A percentile compares a stretch with the other conserved stretches of the same genome.
Conservation (phyloP, 108 stramenopile species). For the Nannochloropsis granulata region DNA sequence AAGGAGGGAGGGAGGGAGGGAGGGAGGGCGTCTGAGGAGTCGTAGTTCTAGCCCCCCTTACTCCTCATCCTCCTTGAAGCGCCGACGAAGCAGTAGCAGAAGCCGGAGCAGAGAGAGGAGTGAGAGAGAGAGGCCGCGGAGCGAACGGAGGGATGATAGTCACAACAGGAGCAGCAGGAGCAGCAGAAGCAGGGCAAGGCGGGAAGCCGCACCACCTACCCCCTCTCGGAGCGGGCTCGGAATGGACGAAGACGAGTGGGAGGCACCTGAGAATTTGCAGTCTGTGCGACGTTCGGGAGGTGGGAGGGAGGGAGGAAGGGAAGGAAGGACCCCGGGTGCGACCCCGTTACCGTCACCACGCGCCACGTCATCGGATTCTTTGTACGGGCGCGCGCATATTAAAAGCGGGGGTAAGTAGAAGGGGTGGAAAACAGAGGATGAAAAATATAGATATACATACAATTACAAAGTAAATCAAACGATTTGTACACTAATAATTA, state of each 20-base stretch:
- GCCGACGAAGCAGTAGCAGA: not conserved
- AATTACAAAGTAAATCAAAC: too few relatives aligned
- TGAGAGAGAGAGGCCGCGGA: not conserved
- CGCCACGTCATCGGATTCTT: not conserved
- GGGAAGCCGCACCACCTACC: not conserved
- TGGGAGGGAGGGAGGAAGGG: too few relatives aligned
- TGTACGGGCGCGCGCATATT: not conserved
- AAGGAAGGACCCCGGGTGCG: not conserved
- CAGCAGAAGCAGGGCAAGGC: not conserved
- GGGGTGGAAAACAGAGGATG: not conserved
- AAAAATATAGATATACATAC: not conserved
- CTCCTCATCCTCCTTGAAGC: not conserved
- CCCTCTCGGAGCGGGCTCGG: not conserved
- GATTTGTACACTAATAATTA: too few relatives aligned
- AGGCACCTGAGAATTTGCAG: conserved; percentile 31
- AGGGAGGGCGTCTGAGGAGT: not conserved
- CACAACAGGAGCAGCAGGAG: not conserved
- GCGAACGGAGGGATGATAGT: conserved; percentile 2
- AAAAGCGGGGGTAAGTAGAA: not conserved
- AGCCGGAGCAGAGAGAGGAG: conserved; percentile 1
- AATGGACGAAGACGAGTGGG: conserved; percentile 36
- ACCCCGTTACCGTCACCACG: not conserved
- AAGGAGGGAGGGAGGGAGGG: not conserved
- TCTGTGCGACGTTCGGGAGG: conserved; percentile 17
- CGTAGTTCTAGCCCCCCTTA: not conserved